Conservation (phyloP, 176 grass and related monocot genomes). For the Rhynchospora breviuscula region DNA sequence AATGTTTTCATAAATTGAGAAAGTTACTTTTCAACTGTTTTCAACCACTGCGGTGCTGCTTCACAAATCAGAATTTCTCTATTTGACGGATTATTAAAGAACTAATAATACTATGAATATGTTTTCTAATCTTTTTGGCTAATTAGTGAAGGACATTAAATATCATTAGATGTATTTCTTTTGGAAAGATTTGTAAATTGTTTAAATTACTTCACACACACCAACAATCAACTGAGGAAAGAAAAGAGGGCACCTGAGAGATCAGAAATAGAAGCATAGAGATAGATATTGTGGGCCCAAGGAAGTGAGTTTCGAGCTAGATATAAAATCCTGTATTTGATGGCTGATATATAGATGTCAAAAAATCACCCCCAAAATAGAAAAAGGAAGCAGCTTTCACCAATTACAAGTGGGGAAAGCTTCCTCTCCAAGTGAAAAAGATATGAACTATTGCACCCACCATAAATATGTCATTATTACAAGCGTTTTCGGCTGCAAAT, state of each 20-base stretch:
- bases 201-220: background rate
- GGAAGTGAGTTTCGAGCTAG: background rate
- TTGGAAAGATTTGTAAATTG: background rate
- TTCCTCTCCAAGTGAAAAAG: slow-evolving; percentile 23
- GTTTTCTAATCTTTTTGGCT: background rate
- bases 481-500: background rate
- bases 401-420: slow-evolving; percentile 21
- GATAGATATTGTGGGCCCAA: background rate
- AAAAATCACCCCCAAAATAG: background rate
- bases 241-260: background rate
- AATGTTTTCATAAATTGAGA: background rate
- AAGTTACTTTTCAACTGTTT: background rate
- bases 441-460: background rate
- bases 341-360: background rate
- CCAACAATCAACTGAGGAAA: background rate
- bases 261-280: background rate
- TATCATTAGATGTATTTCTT: background rate
- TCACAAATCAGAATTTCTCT: background rate
- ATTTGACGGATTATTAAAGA: background rate
- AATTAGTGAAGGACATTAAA: background rate
- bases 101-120: background rate
- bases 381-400: background rate
- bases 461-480: slow-evolving; percentile 1
- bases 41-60: background rate
- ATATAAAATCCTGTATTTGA: background rate